phyloP scores from a whole-genome alignment of 192 early-diverging fungal species.

The Ambispora gerdemannii region DNA sequence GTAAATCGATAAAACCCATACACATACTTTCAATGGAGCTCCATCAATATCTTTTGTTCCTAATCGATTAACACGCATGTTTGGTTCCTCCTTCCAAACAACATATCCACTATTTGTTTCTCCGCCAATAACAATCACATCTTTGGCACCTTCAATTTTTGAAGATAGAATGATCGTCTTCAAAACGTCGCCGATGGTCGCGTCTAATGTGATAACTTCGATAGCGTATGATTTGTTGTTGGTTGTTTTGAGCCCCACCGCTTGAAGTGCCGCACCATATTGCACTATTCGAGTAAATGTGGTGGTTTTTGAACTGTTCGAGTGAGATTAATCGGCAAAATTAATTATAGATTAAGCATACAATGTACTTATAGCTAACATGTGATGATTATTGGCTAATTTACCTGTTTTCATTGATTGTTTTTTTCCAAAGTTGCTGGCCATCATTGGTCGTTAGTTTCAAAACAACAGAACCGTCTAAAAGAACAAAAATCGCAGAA shows the following conservation, averaged over 20 bases:
- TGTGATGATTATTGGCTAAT: too few relatives aligned
- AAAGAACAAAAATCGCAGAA: not conserved
- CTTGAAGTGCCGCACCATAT: slow-evolving; percentile 31
- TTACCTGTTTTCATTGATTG: slow-evolving; percentile 3
- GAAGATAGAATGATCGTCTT: slow-evolving; percentile 35
- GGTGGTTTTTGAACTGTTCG: not conserved
- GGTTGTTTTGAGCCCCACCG: slow-evolving; percentile 34
- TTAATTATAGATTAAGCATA: not conserved
- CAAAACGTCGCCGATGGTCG: slow-evolving; percentile 28
- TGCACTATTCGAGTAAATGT: slow-evolving; percentile 30
- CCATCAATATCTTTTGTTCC: slow-evolving; percentile 33
- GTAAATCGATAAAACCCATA: not conserved
- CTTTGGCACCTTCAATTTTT: slow-evolving; percentile 29
- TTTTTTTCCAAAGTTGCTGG: slow-evolving; percentile 11
- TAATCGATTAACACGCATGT: slow-evolving; percentile 36
- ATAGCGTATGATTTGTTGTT: slow-evolving; percentile 30
- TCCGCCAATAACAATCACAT: slow-evolving; percentile 36
- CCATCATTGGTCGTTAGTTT: slow-evolving; percentile 9
- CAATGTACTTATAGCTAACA: not conserved
- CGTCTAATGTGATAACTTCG: slow-evolving; percentile 35
- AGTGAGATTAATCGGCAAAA: not conserved
- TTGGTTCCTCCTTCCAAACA: slow-evolving; percentile 38
- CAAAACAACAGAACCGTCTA: not conserved
- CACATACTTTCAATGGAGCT: slow-evolving; percentile 24
- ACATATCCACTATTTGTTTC: slow-evolving; percentile 33